Conservation (phyloP, 768 basidiomycete species). For the Epithele typhae region DNA sequence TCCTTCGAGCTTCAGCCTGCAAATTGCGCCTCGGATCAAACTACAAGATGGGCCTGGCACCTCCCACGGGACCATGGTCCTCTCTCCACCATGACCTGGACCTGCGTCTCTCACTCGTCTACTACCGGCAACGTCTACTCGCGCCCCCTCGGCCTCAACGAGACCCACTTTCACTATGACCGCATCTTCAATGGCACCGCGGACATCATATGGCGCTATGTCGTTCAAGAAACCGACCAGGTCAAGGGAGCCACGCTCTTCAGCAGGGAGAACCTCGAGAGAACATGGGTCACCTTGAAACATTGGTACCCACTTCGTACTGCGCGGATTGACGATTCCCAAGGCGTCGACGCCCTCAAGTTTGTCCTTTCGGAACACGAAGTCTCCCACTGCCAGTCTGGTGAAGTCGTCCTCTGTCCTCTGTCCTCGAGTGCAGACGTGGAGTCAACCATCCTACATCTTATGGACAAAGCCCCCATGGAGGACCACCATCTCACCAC, state of each 20-base stretch:
- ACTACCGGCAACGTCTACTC: conserved; percentile 10
- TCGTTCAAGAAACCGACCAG: conserved; percentile 24
- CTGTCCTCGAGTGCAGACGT: conserved; percentile 35
- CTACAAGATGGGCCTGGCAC: too few relatives aligned
- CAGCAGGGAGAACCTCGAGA: conserved; percentile 31
- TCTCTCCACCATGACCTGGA: conserved; percentile 2
- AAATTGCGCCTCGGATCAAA: too few relatives aligned
- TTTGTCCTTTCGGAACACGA: conserved; percentile 41
- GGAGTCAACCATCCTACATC: conserved; percentile 20
- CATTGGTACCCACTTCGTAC: conserved; percentile 46
- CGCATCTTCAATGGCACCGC: conserved; percentile 29
- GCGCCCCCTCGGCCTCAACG: conserved; percentile 18
- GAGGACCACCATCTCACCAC: conserved; percentile 39
- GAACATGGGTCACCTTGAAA: conserved; percentile 46
- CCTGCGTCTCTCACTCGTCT: conserved; percentile 1
- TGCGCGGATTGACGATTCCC: conserved; percentile 32
- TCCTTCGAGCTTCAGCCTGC: too few relatives aligned
- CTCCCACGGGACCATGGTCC: too few relatives aligned
- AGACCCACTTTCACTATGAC: conserved; percentile 22
- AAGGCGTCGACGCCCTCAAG: conserved; percentile 23
- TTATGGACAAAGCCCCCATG: conserved; percentile 30
- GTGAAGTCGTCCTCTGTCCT: conserved; percentile 36
- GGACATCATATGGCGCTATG: conserved; percentile 35
- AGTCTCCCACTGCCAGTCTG: conserved; percentile 27
- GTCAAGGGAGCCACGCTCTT: conserved; percentile 18